Evolutionary conservation across 192 early-diverging fungal species (phyloP), one percentile per base, ranked within the genome.

Genomic region (Coemansia sp.): DNA sequence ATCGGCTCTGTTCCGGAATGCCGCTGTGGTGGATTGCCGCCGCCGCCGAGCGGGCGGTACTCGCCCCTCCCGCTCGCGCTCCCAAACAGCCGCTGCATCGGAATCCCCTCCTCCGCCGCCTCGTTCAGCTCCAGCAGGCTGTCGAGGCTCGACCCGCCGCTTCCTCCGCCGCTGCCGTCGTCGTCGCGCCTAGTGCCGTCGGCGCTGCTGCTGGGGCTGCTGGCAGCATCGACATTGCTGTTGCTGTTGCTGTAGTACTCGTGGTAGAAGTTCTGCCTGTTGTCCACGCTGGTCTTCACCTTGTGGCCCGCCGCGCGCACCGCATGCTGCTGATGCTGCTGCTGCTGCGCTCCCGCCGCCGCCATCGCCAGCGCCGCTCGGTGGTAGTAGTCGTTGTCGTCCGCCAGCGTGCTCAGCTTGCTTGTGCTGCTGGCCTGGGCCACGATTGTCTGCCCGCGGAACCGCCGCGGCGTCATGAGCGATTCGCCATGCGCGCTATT

Each of bases 1-100:
- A 81, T 72, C 38, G 78, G 72, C 70, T 81, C 78, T 42, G 26
- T 3, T 26, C 26, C 26, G 3, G 26, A 26, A 3, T 0, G 26
- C 42, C 23, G 54, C 10, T 53, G 39, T 12, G 43, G 37, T 21
- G 43, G 26, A n/a, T 11, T 26, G 12, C 10, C 42, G 19, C 7
- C 18, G 11, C 49, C 48, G 32, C 61, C 64, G 4, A 66, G 50
- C 42, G 18, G 50, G 19, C 44, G 53, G 53, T 66, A 66, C 19
- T 45, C 64, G 7, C 54, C 39, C 9, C 57, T 16, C 1, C 54
- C 26, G 16, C 19, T 26, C 12, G n/a, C n/a, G n/a, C 53, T 13
- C 4, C 39, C 10, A 43, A 64, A 64, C 48, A 64, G 49, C 43
- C 49, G 63, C 15, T 49, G 48, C 49, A 64, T n/a, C 50, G 49